Conservation (phyloP, 2,329 filamentous ascomycete species). For the Grosmannia clavigera region DNA sequence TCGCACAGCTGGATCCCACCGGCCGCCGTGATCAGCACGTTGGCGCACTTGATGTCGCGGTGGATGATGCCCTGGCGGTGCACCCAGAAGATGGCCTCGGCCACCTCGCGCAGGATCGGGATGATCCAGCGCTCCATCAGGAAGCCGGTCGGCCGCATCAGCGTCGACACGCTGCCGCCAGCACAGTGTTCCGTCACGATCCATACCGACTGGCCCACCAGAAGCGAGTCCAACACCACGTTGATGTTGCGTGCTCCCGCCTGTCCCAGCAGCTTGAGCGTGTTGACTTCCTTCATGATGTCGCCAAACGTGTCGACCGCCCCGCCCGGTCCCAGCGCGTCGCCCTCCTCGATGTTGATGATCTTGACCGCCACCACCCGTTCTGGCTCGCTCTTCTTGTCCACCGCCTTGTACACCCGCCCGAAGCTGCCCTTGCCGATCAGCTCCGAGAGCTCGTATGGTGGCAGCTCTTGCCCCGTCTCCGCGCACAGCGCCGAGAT, state of each 20-base stretch:
- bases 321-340: constrained; percentile 48
- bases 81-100: constrained; percentile 55
- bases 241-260: constrained; percentile 70
- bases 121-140: constrained; percentile 44
- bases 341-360: constrained; percentile 70
- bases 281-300: constrained; percentile 54
- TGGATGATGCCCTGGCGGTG: constrained; percentile 58
- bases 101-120: constrained; percentile 51
- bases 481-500: constrained; percentile 46
- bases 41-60: constrained; percentile 63
- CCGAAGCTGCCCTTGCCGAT: constrained; percentile 60
- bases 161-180: constrained; percentile 67
- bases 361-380: constrained; percentile 61
- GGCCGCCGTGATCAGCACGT: constrained; percentile 66
- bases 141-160: constrained; percentile 56
- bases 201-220: constrained; percentile 72
- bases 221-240: constrained; percentile 64
- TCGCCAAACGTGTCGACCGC: constrained; percentile 51
- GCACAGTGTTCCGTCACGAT: constrained; percentile 80
- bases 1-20: constrained; percentile 72
- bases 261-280: constrained; percentile 61
- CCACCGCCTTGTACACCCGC: constrained; percentile 50
- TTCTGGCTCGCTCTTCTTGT: constrained; percentile 17
- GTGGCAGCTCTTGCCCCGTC: constrained; percentile 41
- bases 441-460: constrained; percentile 50